Evolutionary conservation across 2,329 filamentous ascomycete genomes (phyloP).

Genomic region (Talaromyces sp.): DNA sequence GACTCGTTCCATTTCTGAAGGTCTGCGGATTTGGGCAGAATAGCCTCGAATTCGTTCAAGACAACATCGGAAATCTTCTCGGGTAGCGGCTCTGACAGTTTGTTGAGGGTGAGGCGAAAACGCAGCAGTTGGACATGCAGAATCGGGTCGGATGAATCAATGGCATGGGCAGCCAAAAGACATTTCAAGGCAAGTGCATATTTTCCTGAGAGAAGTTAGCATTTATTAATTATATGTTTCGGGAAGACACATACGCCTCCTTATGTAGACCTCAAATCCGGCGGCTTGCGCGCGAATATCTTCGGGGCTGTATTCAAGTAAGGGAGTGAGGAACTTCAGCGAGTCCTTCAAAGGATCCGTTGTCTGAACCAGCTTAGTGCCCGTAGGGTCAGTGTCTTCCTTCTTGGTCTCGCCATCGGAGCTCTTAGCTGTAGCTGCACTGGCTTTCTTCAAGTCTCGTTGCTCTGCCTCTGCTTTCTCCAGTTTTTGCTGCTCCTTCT

Average conservation of each 20-base stretch:
- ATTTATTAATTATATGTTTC: background rate
- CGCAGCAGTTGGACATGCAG: conserved; percentile 70
- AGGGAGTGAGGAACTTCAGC: conserved; percentile 74
- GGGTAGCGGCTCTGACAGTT: conserved; percentile 55
- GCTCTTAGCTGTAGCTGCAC: conserved; percentile 49
- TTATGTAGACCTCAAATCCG: conserved; percentile 85
- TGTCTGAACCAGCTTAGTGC: conserved; percentile 73
- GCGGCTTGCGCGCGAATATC: conserved; percentile 75
- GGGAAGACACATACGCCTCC: conserved; percentile 61
- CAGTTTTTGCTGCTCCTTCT: conserved; percentile 68
- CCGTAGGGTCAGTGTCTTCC: conserved; percentile 83
- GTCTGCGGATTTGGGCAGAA: conserved; percentile 52
- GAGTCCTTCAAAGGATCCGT: conserved; percentile 78
- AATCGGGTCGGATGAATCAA: conserved; percentile 64
- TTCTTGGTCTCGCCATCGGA: conserved; percentile 63
- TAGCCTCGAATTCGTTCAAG: conserved; percentile 59
- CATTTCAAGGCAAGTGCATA: conserved; percentile 82
- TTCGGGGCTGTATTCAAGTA: conserved; percentile 77
- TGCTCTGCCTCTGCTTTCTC: conserved; percentile 76
- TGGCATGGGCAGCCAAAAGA: conserved; percentile 64
- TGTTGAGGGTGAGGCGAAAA: conserved; percentile 60
- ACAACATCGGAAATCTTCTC: conserved; percentile 64
- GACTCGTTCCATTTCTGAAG: conserved; percentile 61
- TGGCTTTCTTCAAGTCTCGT: conserved; percentile 73
- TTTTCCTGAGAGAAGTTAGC: conserved; percentile 58